Conservation (phyloP, 2,329 filamentous ascomycete species). For the Trichoderma hamatum region DNA sequence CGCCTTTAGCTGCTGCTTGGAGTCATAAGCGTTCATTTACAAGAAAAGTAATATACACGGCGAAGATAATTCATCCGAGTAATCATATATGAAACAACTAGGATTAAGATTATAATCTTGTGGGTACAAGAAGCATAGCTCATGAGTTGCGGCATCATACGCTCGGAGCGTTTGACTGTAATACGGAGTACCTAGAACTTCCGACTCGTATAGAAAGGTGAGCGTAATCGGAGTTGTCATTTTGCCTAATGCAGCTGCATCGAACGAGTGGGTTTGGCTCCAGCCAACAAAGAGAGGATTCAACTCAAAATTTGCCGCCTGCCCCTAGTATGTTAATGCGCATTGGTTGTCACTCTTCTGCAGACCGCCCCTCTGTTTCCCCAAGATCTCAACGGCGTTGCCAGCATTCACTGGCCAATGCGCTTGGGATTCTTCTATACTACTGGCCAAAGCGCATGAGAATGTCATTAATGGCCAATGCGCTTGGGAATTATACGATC, state of each 20-base stretch:
- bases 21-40: not conserved
- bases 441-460: not conserved
- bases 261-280: not conserved
- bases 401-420: not conserved
- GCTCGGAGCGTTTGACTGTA: not conserved
- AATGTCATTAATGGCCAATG: not conserved
- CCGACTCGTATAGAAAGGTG: not conserved
- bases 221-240: not conserved
- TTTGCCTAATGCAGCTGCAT: not conserved
- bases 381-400: not conserved
- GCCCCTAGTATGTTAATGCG: not conserved
- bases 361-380: not conserved
- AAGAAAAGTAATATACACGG: not conserved
- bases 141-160: not conserved
- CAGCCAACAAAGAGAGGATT: not conserved
- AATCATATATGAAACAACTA: not conserved
- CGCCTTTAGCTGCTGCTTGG: not conserved
- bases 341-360: not conserved
- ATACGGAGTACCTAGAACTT: not conserved
- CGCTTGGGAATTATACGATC: not conserved
- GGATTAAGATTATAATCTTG: not conserved
- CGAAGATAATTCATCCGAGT: not conserved
- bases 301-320: not conserved
- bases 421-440: not conserved
- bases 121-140: not conserved